Conservation (phyloP, 331 rosid species). For the Arachis monticola region DNA sequence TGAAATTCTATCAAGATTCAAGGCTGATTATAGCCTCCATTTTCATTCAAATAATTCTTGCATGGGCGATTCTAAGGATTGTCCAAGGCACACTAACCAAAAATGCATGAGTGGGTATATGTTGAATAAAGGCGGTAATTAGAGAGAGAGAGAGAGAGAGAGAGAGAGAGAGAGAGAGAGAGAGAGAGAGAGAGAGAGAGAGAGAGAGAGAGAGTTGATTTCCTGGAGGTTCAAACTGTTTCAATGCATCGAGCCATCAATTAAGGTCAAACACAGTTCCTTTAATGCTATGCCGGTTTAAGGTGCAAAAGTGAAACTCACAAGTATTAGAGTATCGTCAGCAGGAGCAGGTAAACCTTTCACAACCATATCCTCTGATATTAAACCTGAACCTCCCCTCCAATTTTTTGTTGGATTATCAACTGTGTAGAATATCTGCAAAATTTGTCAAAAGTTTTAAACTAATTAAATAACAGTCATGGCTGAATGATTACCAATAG, state of each 20-base stretch:
- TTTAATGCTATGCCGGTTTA: background rate
- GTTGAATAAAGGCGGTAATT: too few relatives aligned
- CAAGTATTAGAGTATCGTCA: conserved; percentile 79
- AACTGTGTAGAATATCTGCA: conserved; percentile 77
- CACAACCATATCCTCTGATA: conserved; percentile 78
- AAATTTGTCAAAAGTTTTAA: conserved; percentile 21
- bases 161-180: background rate
- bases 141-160: background rate
- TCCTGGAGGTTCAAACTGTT: conserved; percentile 28
- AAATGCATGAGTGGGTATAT: too few relatives aligned
- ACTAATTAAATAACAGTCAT: background rate
- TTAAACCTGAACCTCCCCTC: conserved; percentile 87
- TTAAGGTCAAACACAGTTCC: background rate
- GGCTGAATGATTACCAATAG: conserved; percentile 19
- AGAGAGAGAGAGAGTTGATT: background rate
- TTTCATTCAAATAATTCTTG: background rate
- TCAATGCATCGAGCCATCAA: background rate
- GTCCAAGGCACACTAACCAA: too few relatives aligned
- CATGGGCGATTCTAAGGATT: too few relatives aligned
- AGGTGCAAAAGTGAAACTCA: conserved; percentile 56
- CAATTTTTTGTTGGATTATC: conserved; percentile 80
- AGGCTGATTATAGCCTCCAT: background rate
- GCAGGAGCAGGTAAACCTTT: conserved; percentile 93
- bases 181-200: background rate
- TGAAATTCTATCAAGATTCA: conserved; percentile 1